A percentile compares a stretch with the other conserved stretches of the same genome.
Conservation (phyloP, 108 stramenopile species). For the Seminavis robusta region DNA sequence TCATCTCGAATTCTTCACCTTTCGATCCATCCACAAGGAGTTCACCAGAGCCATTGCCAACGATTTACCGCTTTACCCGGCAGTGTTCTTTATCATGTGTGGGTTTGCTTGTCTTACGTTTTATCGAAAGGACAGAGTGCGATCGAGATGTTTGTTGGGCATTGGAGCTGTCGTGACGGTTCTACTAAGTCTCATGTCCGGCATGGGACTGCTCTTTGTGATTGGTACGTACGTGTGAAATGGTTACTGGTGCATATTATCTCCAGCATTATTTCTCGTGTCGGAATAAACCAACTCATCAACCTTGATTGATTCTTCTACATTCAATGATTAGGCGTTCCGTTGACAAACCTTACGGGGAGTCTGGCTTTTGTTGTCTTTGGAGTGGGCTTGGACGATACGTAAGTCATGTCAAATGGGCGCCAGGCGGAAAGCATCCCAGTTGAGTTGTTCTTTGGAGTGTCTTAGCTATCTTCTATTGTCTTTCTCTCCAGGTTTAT, state of each 20-base stretch:
- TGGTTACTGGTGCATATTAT: no score
- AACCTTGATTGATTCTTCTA: no score
- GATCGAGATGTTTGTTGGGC: not conserved
- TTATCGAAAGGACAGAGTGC: not conserved
- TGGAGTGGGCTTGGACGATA: not conserved
- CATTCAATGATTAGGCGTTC: no score
- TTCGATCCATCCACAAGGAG: conserved; percentile 1
- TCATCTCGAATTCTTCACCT: not conserved
- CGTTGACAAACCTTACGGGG: not conserved
- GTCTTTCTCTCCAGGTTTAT: no score
- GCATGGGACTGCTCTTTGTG: not conserved
- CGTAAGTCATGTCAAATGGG: no score
- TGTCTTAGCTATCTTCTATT: no score
- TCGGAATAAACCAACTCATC: no score
- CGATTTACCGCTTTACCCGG: conserved; percentile 1
- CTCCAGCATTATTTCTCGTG: no score
- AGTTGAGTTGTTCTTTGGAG: no score
- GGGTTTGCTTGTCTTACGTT: not conserved
- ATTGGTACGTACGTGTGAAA: no score
- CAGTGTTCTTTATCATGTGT: not conserved
- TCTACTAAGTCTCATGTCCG: not conserved
- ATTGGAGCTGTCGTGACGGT: not conserved
- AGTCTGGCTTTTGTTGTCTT: conserved; percentile 8
- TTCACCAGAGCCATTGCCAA: conserved; percentile 4
- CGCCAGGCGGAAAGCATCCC: no score